Conservation (phyloP, 1,284 basidiomycete species). For the Mycena citricolor region DNA sequence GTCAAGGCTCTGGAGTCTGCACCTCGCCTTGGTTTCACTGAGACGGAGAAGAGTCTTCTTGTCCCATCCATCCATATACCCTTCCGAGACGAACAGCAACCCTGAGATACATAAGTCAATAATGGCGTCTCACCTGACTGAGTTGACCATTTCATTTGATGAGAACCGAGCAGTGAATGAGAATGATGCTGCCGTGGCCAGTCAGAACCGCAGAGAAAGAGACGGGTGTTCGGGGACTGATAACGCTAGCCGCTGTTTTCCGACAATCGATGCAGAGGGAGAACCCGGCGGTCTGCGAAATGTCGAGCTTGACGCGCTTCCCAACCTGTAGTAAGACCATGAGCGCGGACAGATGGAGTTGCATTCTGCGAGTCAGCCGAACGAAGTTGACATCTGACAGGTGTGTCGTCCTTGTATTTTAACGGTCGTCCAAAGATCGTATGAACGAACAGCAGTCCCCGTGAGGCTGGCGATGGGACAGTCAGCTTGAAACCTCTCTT, state of each 20-base stretch:
- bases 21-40: not conserved
- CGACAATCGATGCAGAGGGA: conserved; percentile 21
- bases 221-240: conserved; percentile 7
- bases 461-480: not conserved
- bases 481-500: conserved; percentile 16
- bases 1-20: not conserved
- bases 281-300: conserved; percentile 20
- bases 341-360: not conserved
- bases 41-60: not conserved
- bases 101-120: conserved; percentile 5
- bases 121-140: not conserved
- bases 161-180: conserved; percentile 15
- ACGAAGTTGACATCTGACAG: conserved; percentile 17
- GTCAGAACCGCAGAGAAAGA: not conserved
- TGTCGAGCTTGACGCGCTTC: conserved; percentile 19
- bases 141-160: conserved; percentile 15
- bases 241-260: conserved; percentile 14
- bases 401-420: conserved; percentile 7
- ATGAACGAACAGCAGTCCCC: conserved; percentile 11
- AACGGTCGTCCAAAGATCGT: conserved; percentile 11
- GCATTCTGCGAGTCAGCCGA: conserved; percentile 22
- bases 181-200: conserved; percentile 18
- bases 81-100: conserved; percentile 15
- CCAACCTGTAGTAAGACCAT: conserved; percentile 12
- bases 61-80: conserved; percentile 15